Evolutionary conservation across 306 rosid species (phyloP), one percentile per base, ranked within the genome.

Genomic region (Rosa persica): DNA sequence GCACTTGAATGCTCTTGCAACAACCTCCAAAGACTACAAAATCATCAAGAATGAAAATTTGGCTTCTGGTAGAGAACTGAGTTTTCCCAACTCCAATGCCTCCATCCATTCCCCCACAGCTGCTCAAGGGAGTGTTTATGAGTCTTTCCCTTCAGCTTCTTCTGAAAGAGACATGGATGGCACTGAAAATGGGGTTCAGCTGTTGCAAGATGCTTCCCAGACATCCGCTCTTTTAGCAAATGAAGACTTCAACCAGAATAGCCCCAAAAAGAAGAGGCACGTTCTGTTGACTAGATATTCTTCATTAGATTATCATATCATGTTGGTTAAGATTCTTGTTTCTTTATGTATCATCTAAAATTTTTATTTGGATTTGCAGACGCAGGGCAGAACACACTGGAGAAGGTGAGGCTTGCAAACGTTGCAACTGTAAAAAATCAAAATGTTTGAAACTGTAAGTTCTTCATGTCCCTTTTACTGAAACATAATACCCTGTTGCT

Each of bases 391-490:
- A 88, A 75, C 83, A 77, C 73, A 77, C 85, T 43, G 91, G 85
- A 76, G 97, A 90, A 79, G 71, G 72, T 15, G 96, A 87, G 81
- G 74, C 93, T 22, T 92, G 97, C 84, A 92, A 90, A 82, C 93
- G 96, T 22, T 94, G 98, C 76, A 90, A 90, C 81, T 94, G 98
- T 83, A 94, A 90, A 88, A 92, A 94, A 77, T 94, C 98, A 1
- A 92, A 89, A 89, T 94, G 98, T 79, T 83, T 94, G 91, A 94
- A 94, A 87, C 96, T 90, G 98, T 94, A 87, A 85, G 92, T 87
- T 81, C 55, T 65, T 57, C 49, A 7, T 60, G 74, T 64, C 81
- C 65, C 39, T 39, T 81, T 67, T 61, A 77, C 67, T 66, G 34
- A 77, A 57, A 46, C 38, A 48, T 49, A 55, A 27, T 30, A 20